These are phyloP conservation scores for Diplodia mutila DNA, from an alignment of 2,329 filamentous ascomycete species.

Conservation along the genomic window DNA sequence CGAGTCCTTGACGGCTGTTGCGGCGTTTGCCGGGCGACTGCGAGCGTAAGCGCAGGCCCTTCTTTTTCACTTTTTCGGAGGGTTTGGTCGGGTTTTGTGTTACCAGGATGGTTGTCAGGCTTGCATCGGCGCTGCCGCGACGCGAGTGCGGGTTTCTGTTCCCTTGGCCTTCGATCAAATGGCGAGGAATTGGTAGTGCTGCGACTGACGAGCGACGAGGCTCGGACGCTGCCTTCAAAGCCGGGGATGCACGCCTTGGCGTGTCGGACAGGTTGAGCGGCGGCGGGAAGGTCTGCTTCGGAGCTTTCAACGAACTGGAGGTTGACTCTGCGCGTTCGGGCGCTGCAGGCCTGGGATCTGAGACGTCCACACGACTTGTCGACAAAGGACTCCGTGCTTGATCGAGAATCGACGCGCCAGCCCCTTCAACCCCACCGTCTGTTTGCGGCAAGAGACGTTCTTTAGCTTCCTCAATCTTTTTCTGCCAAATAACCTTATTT, in stretches of 20 bases:
- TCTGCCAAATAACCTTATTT: conserved; percentile 77
- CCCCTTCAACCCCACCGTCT: conserved; percentile 30
- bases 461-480: conserved; percentile 67
- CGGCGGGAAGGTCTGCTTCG: conserved; percentile 8
- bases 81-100: conserved; percentile 40
- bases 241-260: conserved; percentile 39
- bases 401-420: conserved; percentile 30
- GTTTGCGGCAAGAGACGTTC: conserved; percentile 32
- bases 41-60: conserved; percentile 26
- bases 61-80: conserved; percentile 32
- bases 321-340: conserved; percentile 5
- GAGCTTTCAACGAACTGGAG: conserved; percentile 17
- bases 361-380: conserved; percentile 31
- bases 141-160: conserved; percentile 38
- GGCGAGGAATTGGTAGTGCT: conserved; percentile 31
- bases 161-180: conserved; percentile 36
- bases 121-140: conserved; percentile 45
- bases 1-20: conserved; percentile 25
- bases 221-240: conserved; percentile 29
- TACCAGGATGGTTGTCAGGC: conserved; percentile 44
- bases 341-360: conserved; percentile 4
- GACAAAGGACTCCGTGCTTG: conserved; percentile 42
- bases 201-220: conserved; percentile 38
- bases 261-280: conserved; percentile 27
- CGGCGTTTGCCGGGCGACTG: conserved; percentile 26